phyloP scores from a whole-genome alignment of 2,329 filamentous ascomycete species.

The Cladorrhinum sp. region DNA sequence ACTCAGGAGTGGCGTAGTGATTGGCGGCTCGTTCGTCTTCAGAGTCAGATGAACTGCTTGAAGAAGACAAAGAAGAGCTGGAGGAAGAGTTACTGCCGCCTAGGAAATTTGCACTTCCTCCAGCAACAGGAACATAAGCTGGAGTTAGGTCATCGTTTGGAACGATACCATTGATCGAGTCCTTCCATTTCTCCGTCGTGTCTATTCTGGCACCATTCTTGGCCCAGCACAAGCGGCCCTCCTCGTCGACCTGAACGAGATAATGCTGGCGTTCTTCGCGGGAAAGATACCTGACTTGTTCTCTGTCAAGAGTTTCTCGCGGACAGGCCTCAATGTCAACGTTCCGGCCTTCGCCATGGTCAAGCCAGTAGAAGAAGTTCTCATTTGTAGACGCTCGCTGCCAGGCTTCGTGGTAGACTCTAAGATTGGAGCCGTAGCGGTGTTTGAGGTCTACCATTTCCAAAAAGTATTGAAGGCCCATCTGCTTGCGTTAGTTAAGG shows the following conservation, averaged over 20 bases:
- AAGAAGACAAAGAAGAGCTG: conserved; percentile 15
- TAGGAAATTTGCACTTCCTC: conserved; percentile 31
- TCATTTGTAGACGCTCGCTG: conserved; percentile 72
- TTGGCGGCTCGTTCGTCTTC: conserved; percentile 59
- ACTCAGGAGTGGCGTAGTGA: conserved; percentile 61
- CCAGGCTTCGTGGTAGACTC: conserved; percentile 82
- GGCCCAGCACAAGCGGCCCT: conserved; percentile 80
- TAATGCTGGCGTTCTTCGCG: conserved; percentile 80
- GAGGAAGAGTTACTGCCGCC: conserved; percentile 28
- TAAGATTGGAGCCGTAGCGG: conserved; percentile 78
- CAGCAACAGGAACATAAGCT: conserved; percentile 38
- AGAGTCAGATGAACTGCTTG: conserved; percentile 6
- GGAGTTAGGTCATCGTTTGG: conserved; percentile 59
- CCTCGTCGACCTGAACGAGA: conserved; percentile 69
- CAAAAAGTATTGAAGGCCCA: conserved; percentile 81
- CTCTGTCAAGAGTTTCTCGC: conserved; percentile 69
- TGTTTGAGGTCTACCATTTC: conserved; percentile 87
- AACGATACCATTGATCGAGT: conserved; percentile 75
- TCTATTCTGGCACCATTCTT: conserved; percentile 78
- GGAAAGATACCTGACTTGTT: conserved; percentile 80
- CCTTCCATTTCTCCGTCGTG: conserved; percentile 71
- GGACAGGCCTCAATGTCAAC: conserved; percentile 71
- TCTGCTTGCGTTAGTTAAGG: conserved; percentile 34
- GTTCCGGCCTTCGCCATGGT: conserved; percentile 70
- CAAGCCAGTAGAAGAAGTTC: conserved; percentile 94